Conservation (phyloP, 2,329 filamentous ascomycete genomes). For the Colletotrichum paranaense region DNA sequence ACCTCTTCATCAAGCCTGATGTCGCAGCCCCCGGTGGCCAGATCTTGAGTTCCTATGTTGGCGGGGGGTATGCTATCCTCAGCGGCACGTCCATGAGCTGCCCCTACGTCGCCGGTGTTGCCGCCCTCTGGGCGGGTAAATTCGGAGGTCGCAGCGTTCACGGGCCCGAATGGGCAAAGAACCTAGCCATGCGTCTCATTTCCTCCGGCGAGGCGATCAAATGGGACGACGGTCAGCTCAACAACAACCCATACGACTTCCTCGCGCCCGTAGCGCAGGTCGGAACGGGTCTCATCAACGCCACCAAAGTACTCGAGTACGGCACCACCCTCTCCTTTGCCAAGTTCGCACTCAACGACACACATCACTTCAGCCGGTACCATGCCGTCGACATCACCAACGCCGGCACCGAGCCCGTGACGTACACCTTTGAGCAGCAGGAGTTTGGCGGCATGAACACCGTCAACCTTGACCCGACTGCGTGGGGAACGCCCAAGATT, state of each 20-base stretch:
- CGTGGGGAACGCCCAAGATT: conserved; percentile 33
- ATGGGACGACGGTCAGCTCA: conserved; percentile 34
- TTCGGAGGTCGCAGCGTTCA: conserved; percentile 51
- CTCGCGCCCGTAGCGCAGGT: conserved; percentile 49
- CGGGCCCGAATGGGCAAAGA: conserved; percentile 44
- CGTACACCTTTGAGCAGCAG: conserved; percentile 45
- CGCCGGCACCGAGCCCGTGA: conserved; percentile 45
- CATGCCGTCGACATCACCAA: conserved; percentile 48
- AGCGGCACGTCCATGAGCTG: conserved; percentile 61
- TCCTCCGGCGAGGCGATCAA: conserved; percentile 45
- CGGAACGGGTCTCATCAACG: conserved; percentile 55
- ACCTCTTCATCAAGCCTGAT: conserved; percentile 52
- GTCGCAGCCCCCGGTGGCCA: conserved; percentile 51
- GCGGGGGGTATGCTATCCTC: conserved; percentile 50
- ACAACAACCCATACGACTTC: conserved; percentile 35
- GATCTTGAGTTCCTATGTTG: conserved; percentile 54
- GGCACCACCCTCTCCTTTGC: conserved; percentile 49
- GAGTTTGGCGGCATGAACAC: conserved; percentile 41
- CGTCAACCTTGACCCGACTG: conserved; percentile 10
- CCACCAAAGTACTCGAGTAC: conserved; percentile 52
- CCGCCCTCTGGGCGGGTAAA: conserved; percentile 46
- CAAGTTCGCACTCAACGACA: conserved; percentile 57
- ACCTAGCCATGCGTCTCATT: conserved; percentile 47
- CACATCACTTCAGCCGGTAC: conserved; percentile 47
- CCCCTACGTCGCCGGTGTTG: conserved; percentile 54